Evolutionary conservation across 345 rosid species (phyloP).

Genomic region (Turnera subulata): DNA sequence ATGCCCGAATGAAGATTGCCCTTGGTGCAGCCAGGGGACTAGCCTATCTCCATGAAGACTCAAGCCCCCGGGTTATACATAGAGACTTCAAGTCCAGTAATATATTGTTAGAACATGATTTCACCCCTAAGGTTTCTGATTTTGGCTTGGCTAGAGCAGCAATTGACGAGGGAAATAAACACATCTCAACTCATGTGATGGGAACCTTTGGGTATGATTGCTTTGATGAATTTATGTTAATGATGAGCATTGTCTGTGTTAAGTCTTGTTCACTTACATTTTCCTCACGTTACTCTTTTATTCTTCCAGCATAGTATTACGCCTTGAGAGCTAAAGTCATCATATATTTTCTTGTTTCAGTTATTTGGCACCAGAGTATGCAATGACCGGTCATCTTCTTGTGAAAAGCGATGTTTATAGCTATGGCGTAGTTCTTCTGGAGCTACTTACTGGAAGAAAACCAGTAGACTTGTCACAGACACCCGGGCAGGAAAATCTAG

Average conservation of each 20-base stretch:
- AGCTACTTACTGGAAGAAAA: conserved; percentile 62
- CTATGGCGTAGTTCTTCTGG: conserved; percentile 76
- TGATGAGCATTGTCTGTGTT: too few relatives aligned
- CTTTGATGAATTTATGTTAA: background rate
- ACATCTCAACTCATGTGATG: conserved; percentile 69
- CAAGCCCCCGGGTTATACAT: conserved; percentile 67
- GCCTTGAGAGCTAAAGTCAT: background rate
- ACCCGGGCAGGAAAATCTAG: conserved; percentile 68
- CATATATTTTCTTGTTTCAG: conserved; percentile 28
- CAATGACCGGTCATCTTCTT: conserved; percentile 73
- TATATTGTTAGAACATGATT: conserved; percentile 66
- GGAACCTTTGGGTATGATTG: conserved; percentile 73
- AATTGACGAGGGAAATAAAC: conserved; percentile 53
- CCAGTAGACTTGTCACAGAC: conserved; percentile 69
- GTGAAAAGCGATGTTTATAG: conserved; percentile 77
- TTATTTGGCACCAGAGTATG: conserved; percentile 72
- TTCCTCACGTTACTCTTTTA: background rate
- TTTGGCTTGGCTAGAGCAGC: conserved; percentile 77
- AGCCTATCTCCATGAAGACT: conserved; percentile 80
- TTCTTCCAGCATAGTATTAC: background rate
- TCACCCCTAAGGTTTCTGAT: conserved; percentile 69
- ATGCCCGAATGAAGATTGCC: conserved; percentile 66
- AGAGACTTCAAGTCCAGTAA: conserved; percentile 76
- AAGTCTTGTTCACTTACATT: too few relatives aligned
- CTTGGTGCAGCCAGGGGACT: conserved; percentile 77